Evolutionary conservation across 306 rosid species (phyloP).

Genomic region (Cucurbita argyrosperma): DNA sequence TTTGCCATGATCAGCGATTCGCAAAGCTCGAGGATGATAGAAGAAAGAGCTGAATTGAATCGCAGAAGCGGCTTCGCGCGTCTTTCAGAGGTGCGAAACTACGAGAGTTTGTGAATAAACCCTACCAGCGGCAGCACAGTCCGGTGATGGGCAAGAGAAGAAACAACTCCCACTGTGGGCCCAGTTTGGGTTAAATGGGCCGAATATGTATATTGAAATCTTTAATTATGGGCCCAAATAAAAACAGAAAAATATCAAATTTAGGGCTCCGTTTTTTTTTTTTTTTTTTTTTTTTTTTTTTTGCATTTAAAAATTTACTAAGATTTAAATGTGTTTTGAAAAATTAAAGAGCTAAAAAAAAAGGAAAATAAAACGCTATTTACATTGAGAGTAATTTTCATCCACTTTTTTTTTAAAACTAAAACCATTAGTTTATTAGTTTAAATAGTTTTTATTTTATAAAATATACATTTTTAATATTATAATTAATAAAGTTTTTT

Average conservation of each 20-base stretch:
- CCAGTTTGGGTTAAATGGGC: not conserved
- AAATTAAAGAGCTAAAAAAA: too few species aligned
- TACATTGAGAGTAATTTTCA: too few species aligned
- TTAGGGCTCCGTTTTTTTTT: too few species aligned
- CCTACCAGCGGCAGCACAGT: conserved; percentile 1
- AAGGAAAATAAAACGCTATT: too few species aligned
- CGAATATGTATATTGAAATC: not conserved
- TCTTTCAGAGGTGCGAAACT: not conserved
- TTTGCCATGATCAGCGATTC: not conserved
- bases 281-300: too few species aligned
- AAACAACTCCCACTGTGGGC: not conserved
- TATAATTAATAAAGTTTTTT: too few species aligned
- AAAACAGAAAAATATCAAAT: not conserved
- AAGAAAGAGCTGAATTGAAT: not conserved
- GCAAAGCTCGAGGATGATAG: not conserved
- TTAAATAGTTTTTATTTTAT: too few species aligned
- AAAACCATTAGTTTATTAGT: too few species aligned
- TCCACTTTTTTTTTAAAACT: too few species aligned
- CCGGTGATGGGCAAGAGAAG: not conserved
- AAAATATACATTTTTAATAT: too few species aligned
- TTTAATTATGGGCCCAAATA: not conserved
- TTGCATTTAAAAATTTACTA: too few species aligned
- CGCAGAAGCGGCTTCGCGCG: not conserved
- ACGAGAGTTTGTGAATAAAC: not conserved
- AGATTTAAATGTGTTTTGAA: too few species aligned